These are phyloP conservation scores for Diaporthe humulicola DNA, from an alignment of 2,329 filamentous ascomycete genomes.

Conservation along the genomic window DNA sequence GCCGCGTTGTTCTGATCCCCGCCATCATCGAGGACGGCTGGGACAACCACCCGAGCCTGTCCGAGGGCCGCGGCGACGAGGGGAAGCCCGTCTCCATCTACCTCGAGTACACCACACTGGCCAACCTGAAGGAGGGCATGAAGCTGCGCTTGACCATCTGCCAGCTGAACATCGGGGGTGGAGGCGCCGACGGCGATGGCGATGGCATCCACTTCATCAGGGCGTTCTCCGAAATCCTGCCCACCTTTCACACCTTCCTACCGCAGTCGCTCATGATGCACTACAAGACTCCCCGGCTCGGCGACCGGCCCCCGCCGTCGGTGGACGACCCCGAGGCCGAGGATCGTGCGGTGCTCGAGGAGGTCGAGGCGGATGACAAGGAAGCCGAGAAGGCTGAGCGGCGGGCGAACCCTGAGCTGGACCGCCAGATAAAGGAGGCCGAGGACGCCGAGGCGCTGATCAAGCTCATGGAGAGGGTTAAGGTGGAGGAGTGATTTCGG, in stretches of 20 bases:
- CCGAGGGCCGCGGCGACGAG: slow-evolving; percentile 46
- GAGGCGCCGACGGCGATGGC: not conserved
- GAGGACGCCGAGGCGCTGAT: slow-evolving; percentile 25
- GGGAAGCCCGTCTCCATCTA: slow-evolving; percentile 64
- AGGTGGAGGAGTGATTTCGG: slow-evolving; percentile 12
- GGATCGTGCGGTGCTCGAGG: slow-evolving; percentile 42
- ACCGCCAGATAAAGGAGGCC: slow-evolving; percentile 20
- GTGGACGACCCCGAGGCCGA: slow-evolving; percentile 53
- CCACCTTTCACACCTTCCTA: slow-evolving; percentile 74
- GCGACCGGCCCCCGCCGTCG: slow-evolving; percentile 61
- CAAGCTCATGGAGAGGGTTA: slow-evolving; percentile 35
- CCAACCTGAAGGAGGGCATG: slow-evolving; percentile 71
- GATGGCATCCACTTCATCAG: slow-evolving; percentile 76
- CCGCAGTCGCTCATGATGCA: slow-evolving; percentile 77
- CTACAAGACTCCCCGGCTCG: slow-evolving; percentile 70
- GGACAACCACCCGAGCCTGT: slow-evolving; percentile 54
- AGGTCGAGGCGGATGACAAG: slow-evolving; percentile 35
- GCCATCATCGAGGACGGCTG: slow-evolving; percentile 63
- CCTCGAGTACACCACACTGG: slow-evolving; percentile 69
- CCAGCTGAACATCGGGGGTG: slow-evolving; percentile 55
- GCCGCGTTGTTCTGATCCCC: slow-evolving; percentile 58
- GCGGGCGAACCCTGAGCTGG: slow-evolving; percentile 37
- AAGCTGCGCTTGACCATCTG: slow-evolving; percentile 68
- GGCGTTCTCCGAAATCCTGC: slow-evolving; percentile 65
- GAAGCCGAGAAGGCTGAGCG: slow-evolving; percentile 40